Conservation (phyloP, 1,284 basidiomycete species). For the Thecaphora thlaspeos region DNA sequence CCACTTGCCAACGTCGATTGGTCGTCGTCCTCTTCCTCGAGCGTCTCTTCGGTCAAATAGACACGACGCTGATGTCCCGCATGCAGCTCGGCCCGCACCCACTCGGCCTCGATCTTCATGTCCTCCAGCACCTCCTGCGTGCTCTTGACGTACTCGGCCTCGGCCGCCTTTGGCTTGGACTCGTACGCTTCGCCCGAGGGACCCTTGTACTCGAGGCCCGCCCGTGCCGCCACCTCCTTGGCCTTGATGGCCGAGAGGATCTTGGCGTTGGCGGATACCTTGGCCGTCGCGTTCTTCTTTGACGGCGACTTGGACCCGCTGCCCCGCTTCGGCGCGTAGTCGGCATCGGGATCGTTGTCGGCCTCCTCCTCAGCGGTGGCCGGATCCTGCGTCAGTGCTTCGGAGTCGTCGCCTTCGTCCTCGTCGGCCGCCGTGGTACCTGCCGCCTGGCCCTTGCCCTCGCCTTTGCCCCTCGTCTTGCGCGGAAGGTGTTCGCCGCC, state of each 20-base stretch:
- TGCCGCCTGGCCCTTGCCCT: too few species aligned
- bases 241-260: slow-evolving; percentile 25
- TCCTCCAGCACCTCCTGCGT: slow-evolving; percentile 44
- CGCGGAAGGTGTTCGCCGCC: slow-evolving; percentile 30
- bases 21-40: slow-evolving; percentile 8
- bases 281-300: slow-evolving; percentile 1
- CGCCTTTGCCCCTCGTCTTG: slow-evolving; percentile 36
- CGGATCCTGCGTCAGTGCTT: too few species aligned
- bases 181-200: slow-evolving; percentile 49
- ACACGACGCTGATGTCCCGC: slow-evolving; percentile 25
- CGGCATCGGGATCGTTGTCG: slow-evolving; percentile 1
- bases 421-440: slow-evolving; percentile 41
- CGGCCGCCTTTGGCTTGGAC: slow-evolving; percentile 41
- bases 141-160: slow-evolving; percentile 38
- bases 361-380: slow-evolving; percentile 6
- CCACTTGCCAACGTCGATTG: slow-evolving; percentile 1
- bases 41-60: slow-evolving; percentile 25
- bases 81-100: slow-evolving; percentile 34
- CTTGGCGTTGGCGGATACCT: slow-evolving; percentile 60
- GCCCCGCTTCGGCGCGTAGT: background rate
- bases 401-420: slow-evolving; percentile 23
- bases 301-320: background rate
- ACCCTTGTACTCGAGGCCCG: slow-evolving; percentile 30
- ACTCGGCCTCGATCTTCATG: slow-evolving; percentile 39
- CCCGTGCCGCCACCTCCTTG: slow-evolving; percentile 32